Base-by-base conservation (phyloP, 345 rosid species). In the Geranium brycei region DNA sequence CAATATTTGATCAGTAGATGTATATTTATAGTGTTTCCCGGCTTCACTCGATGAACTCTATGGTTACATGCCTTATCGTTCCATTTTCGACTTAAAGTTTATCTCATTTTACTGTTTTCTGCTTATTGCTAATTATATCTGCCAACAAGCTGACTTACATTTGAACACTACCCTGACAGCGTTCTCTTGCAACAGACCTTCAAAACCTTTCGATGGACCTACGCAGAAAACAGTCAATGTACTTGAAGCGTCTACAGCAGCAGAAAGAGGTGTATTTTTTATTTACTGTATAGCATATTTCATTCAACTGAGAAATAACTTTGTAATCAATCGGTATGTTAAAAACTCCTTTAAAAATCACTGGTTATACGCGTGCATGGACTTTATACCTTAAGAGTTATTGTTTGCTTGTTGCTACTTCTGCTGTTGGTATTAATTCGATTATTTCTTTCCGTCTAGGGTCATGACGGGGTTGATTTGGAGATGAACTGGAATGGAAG, bases 101-200 rank as follows among this genome's bases (percentile, higher is more conserved):
- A 4, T 35, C 41, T 35, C 53, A 47, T 47, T 47, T 47, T 13
- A 47, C 15, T 47, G 53, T 47, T 47, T 47, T 47, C 53, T 47
- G 53, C 53, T 47, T 47, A 11, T 47, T 8, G 13, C 11, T 47
- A 8, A 47, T 47, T 10, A 8, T 47, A 47, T 13, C 3, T 47
- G 3, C 53, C 15, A 0, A 47, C 13, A 47, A 13, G 11, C 10
- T 47, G 53, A 47, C 53, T 47, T 47, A 7, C 53, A 8, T 47
- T 13, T 47, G 12, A 47, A 47, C 11, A 47, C 15, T 11, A 47
- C 12, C 53, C 53, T 47, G 12, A 47, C 84, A 87, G 89, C 82
- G 83, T 63, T 87, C 88, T 69, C 85, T 87, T 73, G 95, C 95
- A 67, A 87, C 82, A 62, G 95, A 87, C 75, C 91, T 87, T 73